Percentiles rank a stretch among this genome's conserved stretches.
These are phyloP conservation scores for Rhizophora mangle DNA, from an alignment of 345 rosid species.

Conservation along the genomic window DNA sequence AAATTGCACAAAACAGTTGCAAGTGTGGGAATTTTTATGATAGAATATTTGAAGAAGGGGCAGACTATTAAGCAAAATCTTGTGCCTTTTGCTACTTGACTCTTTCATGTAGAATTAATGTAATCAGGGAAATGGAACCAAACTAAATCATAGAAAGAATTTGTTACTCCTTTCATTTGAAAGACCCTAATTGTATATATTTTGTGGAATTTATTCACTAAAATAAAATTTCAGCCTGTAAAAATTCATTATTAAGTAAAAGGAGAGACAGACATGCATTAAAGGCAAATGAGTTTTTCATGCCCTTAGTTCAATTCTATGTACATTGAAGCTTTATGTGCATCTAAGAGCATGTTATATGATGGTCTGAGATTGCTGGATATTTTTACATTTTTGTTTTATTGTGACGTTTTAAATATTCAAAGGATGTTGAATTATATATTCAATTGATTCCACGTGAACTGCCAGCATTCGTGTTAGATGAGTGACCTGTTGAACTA, in stretches of 20 bases:
- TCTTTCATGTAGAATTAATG: no score
- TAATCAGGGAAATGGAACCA: neutral
- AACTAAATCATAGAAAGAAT: neutral
- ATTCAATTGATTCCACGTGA: neutral
- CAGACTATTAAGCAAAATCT: neutral
- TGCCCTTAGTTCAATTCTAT: neutral
- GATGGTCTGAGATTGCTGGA: neutral
- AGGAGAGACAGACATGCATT: neutral
- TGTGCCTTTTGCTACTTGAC: neutral
- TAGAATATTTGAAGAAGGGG: no score
- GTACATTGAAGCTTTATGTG: neutral
- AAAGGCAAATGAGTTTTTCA: neutral
- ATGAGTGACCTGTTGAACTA: neutral
- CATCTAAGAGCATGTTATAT: neutral
- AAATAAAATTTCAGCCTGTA: neutral
- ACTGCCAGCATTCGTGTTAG: slow-evolving; percentile 1
- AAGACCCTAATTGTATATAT: no score
- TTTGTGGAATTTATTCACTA: no score
- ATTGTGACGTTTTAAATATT: neutral
- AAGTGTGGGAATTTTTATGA: no score
- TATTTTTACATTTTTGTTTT: no score
- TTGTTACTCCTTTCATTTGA: neutral
- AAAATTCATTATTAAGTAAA: neutral
- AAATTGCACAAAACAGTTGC: no score
- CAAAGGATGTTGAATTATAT: neutral